Conservation (phyloP, 2,329 filamentous ascomycete genomes). For the Penicillium sp. region DNA sequence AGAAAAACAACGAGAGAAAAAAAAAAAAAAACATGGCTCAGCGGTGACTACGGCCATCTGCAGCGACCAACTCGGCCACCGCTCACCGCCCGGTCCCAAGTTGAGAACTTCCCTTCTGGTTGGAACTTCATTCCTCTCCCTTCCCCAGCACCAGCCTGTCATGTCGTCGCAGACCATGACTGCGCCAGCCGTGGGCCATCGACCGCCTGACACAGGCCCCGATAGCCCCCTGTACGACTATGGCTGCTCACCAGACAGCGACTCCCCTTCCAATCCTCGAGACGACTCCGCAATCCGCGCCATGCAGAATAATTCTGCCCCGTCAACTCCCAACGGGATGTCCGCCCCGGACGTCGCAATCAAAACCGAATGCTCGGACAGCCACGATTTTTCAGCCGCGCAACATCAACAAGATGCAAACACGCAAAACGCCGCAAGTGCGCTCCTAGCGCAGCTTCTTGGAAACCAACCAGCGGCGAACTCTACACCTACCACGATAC, state of each 20-base stretch:
- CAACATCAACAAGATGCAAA: constrained; percentile 35
- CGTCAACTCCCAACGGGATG: constrained; percentile 32
- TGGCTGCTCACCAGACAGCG: constrained; percentile 32
- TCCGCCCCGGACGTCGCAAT: constrained; percentile 32
- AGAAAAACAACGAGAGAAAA: neutral
- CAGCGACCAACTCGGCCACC: constrained; percentile 27
- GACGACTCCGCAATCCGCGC: constrained; percentile 42
- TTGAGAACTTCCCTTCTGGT: constrained; percentile 30
- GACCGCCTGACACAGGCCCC: constrained; percentile 44
- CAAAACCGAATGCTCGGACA: constrained; percentile 34
- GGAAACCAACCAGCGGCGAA: constrained; percentile 34
- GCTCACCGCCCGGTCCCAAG: constrained; percentile 27
- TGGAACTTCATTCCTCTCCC: constrained; percentile 23
- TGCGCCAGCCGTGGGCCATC: constrained; percentile 49
- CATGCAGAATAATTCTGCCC: constrained; percentile 41
- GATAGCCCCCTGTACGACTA: constrained; percentile 44
- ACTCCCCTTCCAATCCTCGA: constrained; percentile 29
- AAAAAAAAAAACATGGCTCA: constrained; percentile 1
- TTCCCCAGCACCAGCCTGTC: constrained; percentile 34
- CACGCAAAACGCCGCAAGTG: constrained; percentile 43
- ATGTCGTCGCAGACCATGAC: constrained; percentile 51
- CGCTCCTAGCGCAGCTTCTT: constrained; percentile 44
- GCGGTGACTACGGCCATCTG: constrained; percentile 23
- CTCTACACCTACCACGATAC: constrained; percentile 19
- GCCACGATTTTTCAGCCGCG: constrained; percentile 18